A percentile compares a stretch with the other conserved stretches of the same genome.
phyloP scores from a whole-genome alignment of 768 basidiomycete genomes.

The Rhodotorula diobovata region DNA sequence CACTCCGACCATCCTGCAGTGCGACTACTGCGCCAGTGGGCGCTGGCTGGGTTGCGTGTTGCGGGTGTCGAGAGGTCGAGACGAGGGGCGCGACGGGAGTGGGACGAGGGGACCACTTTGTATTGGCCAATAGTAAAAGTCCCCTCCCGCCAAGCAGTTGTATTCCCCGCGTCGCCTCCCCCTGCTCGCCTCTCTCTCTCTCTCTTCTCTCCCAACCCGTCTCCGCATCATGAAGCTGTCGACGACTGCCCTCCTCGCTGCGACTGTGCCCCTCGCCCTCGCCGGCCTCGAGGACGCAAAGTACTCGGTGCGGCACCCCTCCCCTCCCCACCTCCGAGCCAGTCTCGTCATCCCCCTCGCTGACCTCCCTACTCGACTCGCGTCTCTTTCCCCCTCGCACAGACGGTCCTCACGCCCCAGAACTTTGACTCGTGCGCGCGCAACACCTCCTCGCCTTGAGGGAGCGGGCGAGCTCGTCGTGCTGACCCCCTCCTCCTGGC shows the following conservation, averaged over 20 bases:
- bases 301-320: slow-evolving; percentile 17
- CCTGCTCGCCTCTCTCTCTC: neutral
- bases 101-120: neutral
- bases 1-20: too few relatives aligned
- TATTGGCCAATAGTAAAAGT: neutral
- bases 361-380: neutral
- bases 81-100: neutral
- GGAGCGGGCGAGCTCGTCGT: neutral
- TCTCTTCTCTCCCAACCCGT: neutral
- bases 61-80: too few relatives aligned
- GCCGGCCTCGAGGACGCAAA: slow-evolving; percentile 43
- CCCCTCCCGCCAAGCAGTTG: too few relatives aligned
- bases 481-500: slow-evolving; percentile 52
- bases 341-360: neutral
- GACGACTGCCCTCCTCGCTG: neutral
- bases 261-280: neutral
- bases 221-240: slow-evolving; percentile 8
- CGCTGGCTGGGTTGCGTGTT: too few relatives aligned
- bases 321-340: neutral
- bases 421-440: slow-evolving; percentile 69
- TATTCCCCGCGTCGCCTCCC: neutral
- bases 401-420: slow-evolving; percentile 56
- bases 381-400: neutral
- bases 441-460: slow-evolving; percentile 34
- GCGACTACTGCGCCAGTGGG: too few relatives aligned